Evolutionary conservation across 768 basidiomycete genomes (phyloP).

Genomic region (Amyloporia xantha): DNA sequence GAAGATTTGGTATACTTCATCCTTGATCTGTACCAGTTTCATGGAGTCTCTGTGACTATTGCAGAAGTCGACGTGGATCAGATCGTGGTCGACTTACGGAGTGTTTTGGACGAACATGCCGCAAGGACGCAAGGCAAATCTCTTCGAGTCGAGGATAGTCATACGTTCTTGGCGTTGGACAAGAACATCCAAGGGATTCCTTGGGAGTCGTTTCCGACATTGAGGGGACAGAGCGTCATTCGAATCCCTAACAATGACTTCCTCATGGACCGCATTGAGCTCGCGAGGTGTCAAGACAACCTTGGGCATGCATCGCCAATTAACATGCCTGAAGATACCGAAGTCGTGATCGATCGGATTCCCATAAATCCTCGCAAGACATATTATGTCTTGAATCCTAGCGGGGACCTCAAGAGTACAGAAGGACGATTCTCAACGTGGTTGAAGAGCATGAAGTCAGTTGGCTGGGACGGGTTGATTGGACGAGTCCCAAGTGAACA

Average conservation of each 20-base stretch:
- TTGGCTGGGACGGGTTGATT: slow-evolving; percentile 80
- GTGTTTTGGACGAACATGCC: slow-evolving; percentile 67
- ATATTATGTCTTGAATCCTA: slow-evolving; percentile 87
- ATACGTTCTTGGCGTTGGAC: slow-evolving; percentile 86
- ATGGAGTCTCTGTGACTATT: slow-evolving; percentile 81
- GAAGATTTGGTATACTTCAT: slow-evolving; percentile 94
- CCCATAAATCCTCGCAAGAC: slow-evolving; percentile 60
- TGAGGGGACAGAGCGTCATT: slow-evolving; percentile 81
- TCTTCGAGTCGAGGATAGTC: slow-evolving; percentile 54
- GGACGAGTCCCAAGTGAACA: slow-evolving; percentile 78
- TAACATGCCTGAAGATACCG: too few relatives aligned
- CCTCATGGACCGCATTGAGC: slow-evolving; percentile 72
- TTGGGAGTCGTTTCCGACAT: slow-evolving; percentile 90
- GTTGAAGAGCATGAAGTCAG: slow-evolving; percentile 60
- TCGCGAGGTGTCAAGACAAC: too few relatives aligned
- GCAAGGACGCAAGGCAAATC: slow-evolving; percentile 30
- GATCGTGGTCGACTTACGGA: slow-evolving; percentile 79
- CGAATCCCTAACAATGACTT: slow-evolving; percentile 91
- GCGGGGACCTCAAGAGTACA: slow-evolving; percentile 81
- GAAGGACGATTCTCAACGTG: slow-evolving; percentile 78
- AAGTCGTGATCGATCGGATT: slow-evolving; percentile 36
- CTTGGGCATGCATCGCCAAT: too few relatives aligned
- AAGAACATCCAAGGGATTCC: slow-evolving; percentile 84
- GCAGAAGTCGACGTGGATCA: slow-evolving; percentile 91
- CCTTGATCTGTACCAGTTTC: slow-evolving; percentile 89